Evolutionary conservation across 2,329 filamentous ascomycete species (phyloP).

Genomic region (Botrytis aclada): DNA sequence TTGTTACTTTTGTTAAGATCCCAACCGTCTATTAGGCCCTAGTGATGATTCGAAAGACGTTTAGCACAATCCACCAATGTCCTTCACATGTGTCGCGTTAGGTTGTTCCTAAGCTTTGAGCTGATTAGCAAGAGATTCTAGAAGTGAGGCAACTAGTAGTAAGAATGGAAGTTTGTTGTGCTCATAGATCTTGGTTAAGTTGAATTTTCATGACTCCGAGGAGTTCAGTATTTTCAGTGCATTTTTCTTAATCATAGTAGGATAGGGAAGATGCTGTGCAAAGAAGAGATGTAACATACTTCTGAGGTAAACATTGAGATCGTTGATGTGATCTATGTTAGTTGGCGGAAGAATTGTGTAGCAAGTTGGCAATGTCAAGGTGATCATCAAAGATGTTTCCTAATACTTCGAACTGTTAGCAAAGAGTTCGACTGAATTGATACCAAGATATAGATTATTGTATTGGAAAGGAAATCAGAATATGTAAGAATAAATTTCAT

Average conservation of each 20-base stretch:
- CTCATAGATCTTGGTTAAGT: conserved; percentile 42
- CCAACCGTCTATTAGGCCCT: neutral
- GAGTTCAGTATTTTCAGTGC: conserved; percentile 42
- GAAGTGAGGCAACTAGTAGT: neutral
- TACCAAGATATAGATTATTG: neutral
- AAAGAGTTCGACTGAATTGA: neutral
- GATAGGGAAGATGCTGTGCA: neutral
- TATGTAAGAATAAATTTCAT: conserved; percentile 99
- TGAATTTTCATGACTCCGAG: conserved; percentile 36
- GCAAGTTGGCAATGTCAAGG: neutral
- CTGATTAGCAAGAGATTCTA: neutral
- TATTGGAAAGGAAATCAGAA: conserved; percentile 62
- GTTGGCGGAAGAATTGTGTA: neutral
- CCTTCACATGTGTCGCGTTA: too few relatives aligned
- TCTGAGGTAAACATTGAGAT: neutral
- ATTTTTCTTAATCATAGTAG: conserved; percentile 39
- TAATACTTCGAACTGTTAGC: conserved; percentile 13
- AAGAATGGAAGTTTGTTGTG: conserved; percentile 12
- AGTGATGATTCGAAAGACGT: too few relatives aligned
- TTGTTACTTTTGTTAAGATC: neutral
- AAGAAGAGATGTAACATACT: neutral
- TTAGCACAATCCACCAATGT: too few relatives aligned
- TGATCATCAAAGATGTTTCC: neutral
- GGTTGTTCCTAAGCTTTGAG: neutral
- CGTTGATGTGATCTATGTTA: neutral